Conservation (phyloP, 495 filamentous ascomycete species). For the Neurospora sp. region DNA sequence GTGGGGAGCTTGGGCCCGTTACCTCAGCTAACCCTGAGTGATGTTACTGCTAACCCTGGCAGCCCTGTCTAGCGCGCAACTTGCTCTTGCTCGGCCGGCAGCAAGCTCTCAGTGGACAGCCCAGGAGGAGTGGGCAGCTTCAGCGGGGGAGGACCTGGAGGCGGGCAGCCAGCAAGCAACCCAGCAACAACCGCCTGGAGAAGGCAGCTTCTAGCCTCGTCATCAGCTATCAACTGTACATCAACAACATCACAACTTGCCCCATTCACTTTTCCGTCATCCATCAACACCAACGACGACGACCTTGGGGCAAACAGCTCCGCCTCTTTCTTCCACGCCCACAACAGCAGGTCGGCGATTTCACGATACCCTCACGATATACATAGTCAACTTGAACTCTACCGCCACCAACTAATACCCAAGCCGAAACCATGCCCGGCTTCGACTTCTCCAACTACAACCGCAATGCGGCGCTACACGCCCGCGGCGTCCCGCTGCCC, state of each 20-base stretch:
- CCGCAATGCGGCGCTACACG: conserved; percentile 91
- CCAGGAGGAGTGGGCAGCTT: not conserved
- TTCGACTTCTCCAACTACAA: conserved; percentile 99
- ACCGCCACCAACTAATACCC: conserved; percentile 1
- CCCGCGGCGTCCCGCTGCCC: conserved; percentile 82
- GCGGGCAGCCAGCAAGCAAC: not conserved
- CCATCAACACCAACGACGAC: not conserved
- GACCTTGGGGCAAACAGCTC: not conserved
- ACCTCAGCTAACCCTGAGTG: not conserved
- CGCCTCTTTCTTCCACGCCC: not conserved
- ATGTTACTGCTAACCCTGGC: not conserved
- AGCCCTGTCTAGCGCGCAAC: conserved; percentile 3
- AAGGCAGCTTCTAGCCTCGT: conserved; percentile 33
- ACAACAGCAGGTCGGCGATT: not conserved
- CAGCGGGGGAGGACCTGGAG: not conserved
- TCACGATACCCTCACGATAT: not conserved
- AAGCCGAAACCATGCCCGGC: conserved; percentile 58
- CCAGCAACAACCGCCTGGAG: conserved; percentile 5
- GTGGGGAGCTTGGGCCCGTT: conserved; percentile 25
- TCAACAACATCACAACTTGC: conserved; percentile 4
- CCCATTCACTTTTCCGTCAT: conserved; percentile 1
- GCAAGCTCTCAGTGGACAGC: not conserved
- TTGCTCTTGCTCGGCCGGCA: not conserved
- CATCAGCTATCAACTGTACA: conserved; percentile 23
- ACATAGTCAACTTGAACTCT: not conserved